Base-by-base conservation (phyloP, 129 eudicot genomes). In the Apium graveolens region DNA sequence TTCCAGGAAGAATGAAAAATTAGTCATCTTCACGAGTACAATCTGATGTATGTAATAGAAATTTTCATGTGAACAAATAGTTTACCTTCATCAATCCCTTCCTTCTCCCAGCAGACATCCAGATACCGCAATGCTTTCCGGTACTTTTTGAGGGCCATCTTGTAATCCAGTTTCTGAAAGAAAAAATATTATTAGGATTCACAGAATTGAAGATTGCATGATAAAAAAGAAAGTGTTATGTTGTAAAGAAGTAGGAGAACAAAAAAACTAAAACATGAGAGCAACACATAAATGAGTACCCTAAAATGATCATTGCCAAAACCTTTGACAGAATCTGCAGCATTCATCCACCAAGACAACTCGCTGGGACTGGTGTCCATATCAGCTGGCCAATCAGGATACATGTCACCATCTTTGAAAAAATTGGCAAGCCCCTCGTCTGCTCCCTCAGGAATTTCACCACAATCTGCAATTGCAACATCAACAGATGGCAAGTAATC, bases 81-180 rank as follows among this genome's bases (percentile, higher is more conserved):
- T 74, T 51, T 21, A 95, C 98, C 98, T 87, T 95, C 96, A 86
- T 95, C 98, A 81, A 95, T 82, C 70, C 94, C 98, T 75, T 91
- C 97, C 83, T 91, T 95, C 79, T 95, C 97, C 98, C 98, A 95
- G 77, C 97, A 91, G 41, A 84, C 82, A 78, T 95, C 98, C 90
- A 95, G 81, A 85, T 91, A 95, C 26, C 96, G 94, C 78, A 95
- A 84, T n/a, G 98, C 98, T 82, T 95, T 95, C 31, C 94, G 86
- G 74, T 95, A 95, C 83, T 95, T 95, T 79, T 88, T 85, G 62
- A 95, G 94, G 78, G 98, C 96, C 96, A 90, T 91, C 81, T 87
- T 91, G 68, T 91, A 87, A 75, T 95, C 97, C 86, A 88, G 93
- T 78, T 91, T 91, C 98, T 95, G 91, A 80, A 73, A 27, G 86